Base-by-base conservation (phyloP, 768 basidiomycete species). In the Rhizopogon vesiculosus region DNA sequence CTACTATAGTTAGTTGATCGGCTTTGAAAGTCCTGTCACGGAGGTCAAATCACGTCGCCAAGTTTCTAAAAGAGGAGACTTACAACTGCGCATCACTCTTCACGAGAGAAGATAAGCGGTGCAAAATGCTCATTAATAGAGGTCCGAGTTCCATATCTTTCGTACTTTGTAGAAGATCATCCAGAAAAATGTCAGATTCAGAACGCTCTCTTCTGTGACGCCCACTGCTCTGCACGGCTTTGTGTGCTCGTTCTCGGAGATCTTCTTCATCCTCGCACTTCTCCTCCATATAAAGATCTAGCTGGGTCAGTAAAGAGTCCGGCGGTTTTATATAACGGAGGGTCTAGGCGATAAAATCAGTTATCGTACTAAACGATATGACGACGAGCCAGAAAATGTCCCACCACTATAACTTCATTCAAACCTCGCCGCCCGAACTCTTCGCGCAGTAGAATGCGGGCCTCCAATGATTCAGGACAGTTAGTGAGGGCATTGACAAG, bases 231-330 rank as follows among this genome's bases (percentile, higher is more conserved):
- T 66, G 60, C 42, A 76, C 67, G 38, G 70, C 64, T 53, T 61
- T 71, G n/a, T 68, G 76, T 39, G 81, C 75, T 38, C 83, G 79
- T 59, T 93, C 86, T 40, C 84, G 83, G 70, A 91, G 78, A 49
- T 94, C 90, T 64, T 89, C 86, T 66, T 91, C 89, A 65, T 97
- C 93, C 62, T 95, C 93, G 44, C 86, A 89, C 61, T 91, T 90
- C 67, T 95, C 93, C 59, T 96, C 93, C 0, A 82, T 79, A 62
- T 93, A 96, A 28, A 91, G 78, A 58, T 87, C 82, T 6, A 94
- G 71, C 62, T 95, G 93, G 0, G 78, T 87, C n/a, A 89, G 65
- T n/a, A 96, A 71, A 3, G 62, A 67, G n/a, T 88, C 91, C 7
- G 91, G 89, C 1, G 91, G 90, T 62, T 82, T 80, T 40, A 84